Evolutionary conservation across 2,329 filamentous ascomycete genomes (phyloP).

Genomic region (Penicillium sp.): DNA sequence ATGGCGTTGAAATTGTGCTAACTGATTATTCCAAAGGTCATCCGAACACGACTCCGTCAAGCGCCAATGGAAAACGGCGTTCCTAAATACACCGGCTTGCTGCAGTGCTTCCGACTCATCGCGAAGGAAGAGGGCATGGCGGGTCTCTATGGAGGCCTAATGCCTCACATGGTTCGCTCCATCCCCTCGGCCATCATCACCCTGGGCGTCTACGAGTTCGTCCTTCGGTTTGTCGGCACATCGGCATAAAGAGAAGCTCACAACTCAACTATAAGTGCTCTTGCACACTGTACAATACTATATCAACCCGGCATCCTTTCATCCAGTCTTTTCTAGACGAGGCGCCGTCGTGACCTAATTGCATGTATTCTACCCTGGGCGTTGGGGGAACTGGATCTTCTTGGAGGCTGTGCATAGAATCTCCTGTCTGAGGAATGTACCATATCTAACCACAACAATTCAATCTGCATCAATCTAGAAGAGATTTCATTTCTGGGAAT

Average conservation of each 20-base stretch:
- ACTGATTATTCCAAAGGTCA: slow-evolving; percentile 27
- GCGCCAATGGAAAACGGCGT: slow-evolving; percentile 37
- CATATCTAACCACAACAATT: slow-evolving; percentile 11
- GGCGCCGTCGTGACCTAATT: slow-evolving; percentile 15
- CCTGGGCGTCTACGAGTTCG: slow-evolving; percentile 41
- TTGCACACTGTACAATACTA: slow-evolving; percentile 19
- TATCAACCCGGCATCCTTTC: neutral
- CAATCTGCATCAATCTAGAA: neutral
- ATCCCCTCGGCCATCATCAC: slow-evolving; percentile 41
- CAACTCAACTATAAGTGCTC: slow-evolving; percentile 3
- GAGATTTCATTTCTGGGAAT: neutral
- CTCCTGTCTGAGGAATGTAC: slow-evolving; percentile 22
- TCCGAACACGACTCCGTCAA: slow-evolving; percentile 39
- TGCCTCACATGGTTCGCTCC: slow-evolving; percentile 38
- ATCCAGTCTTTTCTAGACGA: slow-evolving; percentile 6
- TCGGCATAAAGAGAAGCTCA: slow-evolving; percentile 1
- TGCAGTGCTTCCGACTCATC: slow-evolving; percentile 37
- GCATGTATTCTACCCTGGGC: slow-evolving; percentile 21
- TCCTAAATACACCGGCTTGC: slow-evolving; percentile 38
- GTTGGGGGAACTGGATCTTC: slow-evolving; percentile 13
- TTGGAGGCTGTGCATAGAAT: slow-evolving; percentile 21
- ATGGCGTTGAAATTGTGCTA: neutral
- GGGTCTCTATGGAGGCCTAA: slow-evolving; percentile 39
- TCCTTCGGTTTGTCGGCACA: slow-evolving; percentile 27
- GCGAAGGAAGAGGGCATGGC: slow-evolving; percentile 39